Evolutionary conservation across 331 rosid species (phyloP).

Genomic region (Malus hybrid): DNA sequence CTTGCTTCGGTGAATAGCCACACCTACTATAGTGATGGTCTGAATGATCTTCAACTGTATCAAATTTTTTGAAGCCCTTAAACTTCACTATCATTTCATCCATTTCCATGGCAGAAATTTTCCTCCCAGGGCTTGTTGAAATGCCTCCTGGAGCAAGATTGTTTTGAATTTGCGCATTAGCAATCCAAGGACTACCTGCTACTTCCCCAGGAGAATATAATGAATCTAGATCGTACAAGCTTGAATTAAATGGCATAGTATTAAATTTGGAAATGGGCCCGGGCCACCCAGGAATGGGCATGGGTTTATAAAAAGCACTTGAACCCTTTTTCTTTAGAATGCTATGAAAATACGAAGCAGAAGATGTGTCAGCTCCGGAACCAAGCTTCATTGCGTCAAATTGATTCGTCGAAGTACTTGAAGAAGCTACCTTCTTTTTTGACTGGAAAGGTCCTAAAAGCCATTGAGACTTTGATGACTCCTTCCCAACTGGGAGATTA

Average conservation of each 20-base stretch:
- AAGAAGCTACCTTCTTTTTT: constrained; percentile 33
- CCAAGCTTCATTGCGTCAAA: constrained; percentile 27
- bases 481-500: constrained; percentile 34
- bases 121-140: constrained; percentile 22
- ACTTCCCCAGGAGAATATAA: constrained; percentile 23
- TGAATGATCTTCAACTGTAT: constrained; percentile 56
- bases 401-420: constrained; percentile 24
- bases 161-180: constrained; percentile 18
- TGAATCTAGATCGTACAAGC: constrained; percentile 21
- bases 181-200: constrained; percentile 27
- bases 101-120: constrained; percentile 29
- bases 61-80: constrained; percentile 61
- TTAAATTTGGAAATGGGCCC: constrained; percentile 14
- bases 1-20: constrained; percentile 39
- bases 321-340: constrained; percentile 19
- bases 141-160: constrained; percentile 19
- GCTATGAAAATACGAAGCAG: constrained; percentile 17
- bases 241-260: constrained; percentile 10
- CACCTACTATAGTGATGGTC: constrained; percentile 44
- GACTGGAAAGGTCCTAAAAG: constrained; percentile 23
- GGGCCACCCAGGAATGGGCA: constrained; percentile 21
- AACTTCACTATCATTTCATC: constrained; percentile 55
- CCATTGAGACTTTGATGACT: constrained; percentile 40
- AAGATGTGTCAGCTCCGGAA: constrained; percentile 30
- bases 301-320: constrained; percentile 8